These are phyloP conservation scores for Asterochloris erici DNA, from an alignment of 139 green algal species.

Conservation along the genomic window DNA sequence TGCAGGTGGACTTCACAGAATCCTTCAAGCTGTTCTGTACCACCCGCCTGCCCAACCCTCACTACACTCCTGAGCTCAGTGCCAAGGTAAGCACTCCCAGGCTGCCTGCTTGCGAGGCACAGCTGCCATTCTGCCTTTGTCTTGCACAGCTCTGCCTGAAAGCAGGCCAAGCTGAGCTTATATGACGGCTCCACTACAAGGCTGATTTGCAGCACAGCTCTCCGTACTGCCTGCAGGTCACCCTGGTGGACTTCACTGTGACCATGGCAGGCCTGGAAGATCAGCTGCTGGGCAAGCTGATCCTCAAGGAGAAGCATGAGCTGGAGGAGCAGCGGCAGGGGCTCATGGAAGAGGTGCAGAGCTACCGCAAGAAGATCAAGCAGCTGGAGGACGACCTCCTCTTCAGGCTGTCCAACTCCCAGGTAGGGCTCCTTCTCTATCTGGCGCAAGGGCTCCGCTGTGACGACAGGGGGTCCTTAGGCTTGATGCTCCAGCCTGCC, in stretches of 20 bases:
- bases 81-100: conserved; percentile 46
- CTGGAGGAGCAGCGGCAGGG: conserved; percentile 89
- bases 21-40: conserved; percentile 90
- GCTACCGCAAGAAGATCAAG: conserved; percentile 91
- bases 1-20: conserved; percentile 88
- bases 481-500: too few relatives aligned
- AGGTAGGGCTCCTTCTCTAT: conserved; percentile 19
- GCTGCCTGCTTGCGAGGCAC: too few relatives aligned
- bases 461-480: too few relatives aligned
- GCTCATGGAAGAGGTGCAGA: conserved; percentile 87
- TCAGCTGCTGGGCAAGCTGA: conserved; percentile 92
- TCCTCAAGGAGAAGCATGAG: conserved; percentile 93
- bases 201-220: conserved; percentile 24
- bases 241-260: conserved; percentile 95
- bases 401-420: conserved; percentile 72
- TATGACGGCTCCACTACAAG: too few relatives aligned
- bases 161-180: too few relatives aligned
- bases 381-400: conserved; percentile 95
- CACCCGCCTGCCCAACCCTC: conserved; percentile 87
- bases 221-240: conserved; percentile 27
- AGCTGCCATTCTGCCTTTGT: too few relatives aligned
- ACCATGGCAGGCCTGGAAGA: conserved; percentile 91
- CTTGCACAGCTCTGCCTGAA: too few relatives aligned
- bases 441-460: too few relatives aligned
- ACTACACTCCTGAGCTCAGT: conserved; percentile 89